These are phyloP conservation scores for Borovskyia barvae DNA, from an alignment of 208 protist species.

Conservation along the genomic window DNA sequence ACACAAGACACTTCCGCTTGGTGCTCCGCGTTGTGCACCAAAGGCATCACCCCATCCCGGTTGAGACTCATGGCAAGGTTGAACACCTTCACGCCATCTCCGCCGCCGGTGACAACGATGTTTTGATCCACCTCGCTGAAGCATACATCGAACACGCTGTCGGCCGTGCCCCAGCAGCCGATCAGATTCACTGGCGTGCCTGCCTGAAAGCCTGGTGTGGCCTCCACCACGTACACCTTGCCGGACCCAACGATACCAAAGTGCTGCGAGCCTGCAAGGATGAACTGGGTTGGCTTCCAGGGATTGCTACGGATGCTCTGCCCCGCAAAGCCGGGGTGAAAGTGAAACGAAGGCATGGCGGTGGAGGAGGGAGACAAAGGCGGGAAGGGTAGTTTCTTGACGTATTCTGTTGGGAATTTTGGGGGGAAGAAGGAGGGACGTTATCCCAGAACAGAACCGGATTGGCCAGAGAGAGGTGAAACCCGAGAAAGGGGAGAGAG, in stretches of 20 bases:
- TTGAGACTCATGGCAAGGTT: conserved; percentile 70
- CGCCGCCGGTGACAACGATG: conserved; percentile 78
- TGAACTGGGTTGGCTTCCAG: conserved; percentile 77
- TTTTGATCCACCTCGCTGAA: conserved; percentile 83
- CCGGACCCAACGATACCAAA: conserved; percentile 85
- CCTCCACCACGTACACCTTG: conserved; percentile 89
- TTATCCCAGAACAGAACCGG: too few relatives aligned
- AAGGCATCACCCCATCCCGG: conserved; percentile 69
- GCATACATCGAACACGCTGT: conserved; percentile 84
- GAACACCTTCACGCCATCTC: conserved; percentile 89
- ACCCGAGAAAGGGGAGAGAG: too few relatives aligned
- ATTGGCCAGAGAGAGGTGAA: too few relatives aligned
- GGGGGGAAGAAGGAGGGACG: too few relatives aligned
- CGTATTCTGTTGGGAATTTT: background rate
- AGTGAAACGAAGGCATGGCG: conserved; percentile 82
- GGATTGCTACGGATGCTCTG: conserved; percentile 83
- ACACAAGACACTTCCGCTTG: conserved; percentile 83
- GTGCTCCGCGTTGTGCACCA: conserved; percentile 76
- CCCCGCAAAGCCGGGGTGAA: conserved; percentile 85
- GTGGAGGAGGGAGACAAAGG: background rate
- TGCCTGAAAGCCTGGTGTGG: conserved; percentile 42
- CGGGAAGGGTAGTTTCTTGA: background rate
- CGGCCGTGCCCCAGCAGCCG: conserved; percentile 81
- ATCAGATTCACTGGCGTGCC: conserved; percentile 57
- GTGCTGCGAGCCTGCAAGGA: conserved; percentile 75